A percentile compares a stretch with the other conserved stretches of the same genome.
phyloP scores from a whole-genome alignment of 345 rosid genomes.

The Melaleuca quinquenervia region DNA sequence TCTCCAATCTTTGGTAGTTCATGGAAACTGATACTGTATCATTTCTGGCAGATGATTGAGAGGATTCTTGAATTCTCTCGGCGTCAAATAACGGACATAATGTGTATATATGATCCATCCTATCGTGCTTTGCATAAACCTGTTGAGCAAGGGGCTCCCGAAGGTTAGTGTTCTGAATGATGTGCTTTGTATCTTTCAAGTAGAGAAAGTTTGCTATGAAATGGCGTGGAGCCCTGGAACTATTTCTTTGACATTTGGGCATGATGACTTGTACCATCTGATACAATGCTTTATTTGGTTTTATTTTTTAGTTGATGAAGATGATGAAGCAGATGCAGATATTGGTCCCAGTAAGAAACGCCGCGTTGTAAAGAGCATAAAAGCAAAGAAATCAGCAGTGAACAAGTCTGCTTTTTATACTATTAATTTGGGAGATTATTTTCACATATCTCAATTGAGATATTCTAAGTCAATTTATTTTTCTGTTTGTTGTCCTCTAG shows the following conservation, averaged over 20 bases:
- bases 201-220: neutral
- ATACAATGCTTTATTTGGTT: neutral
- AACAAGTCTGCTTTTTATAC: constrained; percentile 55
- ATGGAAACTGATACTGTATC: constrained; percentile 1
- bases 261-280: neutral
- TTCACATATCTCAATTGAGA: neutral
- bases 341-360: constrained; percentile 77
- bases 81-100: constrained; percentile 75
- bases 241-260: neutral
- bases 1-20: neutral
- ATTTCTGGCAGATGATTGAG: constrained; percentile 67
- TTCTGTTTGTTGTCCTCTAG: constrained; percentile 34
- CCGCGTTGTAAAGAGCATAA: constrained; percentile 49
- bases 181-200: neutral
- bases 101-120: constrained; percentile 90
- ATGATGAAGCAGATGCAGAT: constrained; percentile 70
- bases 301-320: constrained; percentile 45
- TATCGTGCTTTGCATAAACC: constrained; percentile 82
- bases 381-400: constrained; percentile 60
- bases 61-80: constrained; percentile 92
- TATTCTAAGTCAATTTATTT: constrained; percentile 1
- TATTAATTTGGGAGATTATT: constrained; percentile 1
- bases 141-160: constrained; percentile 54
- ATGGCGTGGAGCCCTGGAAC: neutral
- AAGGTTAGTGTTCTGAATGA: constrained; percentile 43